Base-by-base conservation (phyloP, 2,329 filamentous ascomycete genomes). In the Venturia carpophila region DNA sequence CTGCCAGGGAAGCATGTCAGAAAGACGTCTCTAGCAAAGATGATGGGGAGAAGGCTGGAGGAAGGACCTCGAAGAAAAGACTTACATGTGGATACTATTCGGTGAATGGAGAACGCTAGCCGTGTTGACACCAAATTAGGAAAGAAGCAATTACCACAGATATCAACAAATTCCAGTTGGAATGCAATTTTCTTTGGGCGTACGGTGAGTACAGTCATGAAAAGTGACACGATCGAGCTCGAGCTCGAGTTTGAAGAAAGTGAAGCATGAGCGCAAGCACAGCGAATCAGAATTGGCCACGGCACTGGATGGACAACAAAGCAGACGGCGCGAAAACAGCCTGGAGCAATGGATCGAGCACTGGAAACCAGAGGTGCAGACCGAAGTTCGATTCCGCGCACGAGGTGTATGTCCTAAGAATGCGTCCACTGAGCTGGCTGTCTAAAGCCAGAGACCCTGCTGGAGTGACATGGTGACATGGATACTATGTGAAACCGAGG, bases 1-100 rank as follows among this genome's bases (percentile, higher is more conserved):
- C 19, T 58, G 30, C 52, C 52, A 58, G 30, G 52, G 52, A 58
- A 58, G 27, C 52, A 58, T 58, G 30, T 58, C 52, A 58, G 52
- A 58, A 37, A n/a, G 49, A 1, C 15, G 3, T n/a, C 11, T n/a
- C 30, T 13, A 37, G 19, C 21, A 27, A 37, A n/a, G 52, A 5
- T 37, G 52, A 58, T 37, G 30, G 30, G 30, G 52, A 15, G 30
- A n/a, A 21, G 19, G 1, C n/a, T 15, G 21, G 21, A 52, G 21
- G 47, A 21, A 52, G 10, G 24, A 27, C 47, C 47, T 52, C 21
- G 47, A 58, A 58, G 52, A 58, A 37, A 58, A 58, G 30, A 58
- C 52, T 58, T 58, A 58, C 52, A 34, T 7, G 30, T 34, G 52
- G 52, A 58, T 58, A 58, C 52, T 58, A 58, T 58, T 58, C 13